Evolutionary conservation across 768 basidiomycete species (phyloP), one percentile per base, ranked within the genome.

Genomic region (Daedaleopsis sinensis): DNA sequence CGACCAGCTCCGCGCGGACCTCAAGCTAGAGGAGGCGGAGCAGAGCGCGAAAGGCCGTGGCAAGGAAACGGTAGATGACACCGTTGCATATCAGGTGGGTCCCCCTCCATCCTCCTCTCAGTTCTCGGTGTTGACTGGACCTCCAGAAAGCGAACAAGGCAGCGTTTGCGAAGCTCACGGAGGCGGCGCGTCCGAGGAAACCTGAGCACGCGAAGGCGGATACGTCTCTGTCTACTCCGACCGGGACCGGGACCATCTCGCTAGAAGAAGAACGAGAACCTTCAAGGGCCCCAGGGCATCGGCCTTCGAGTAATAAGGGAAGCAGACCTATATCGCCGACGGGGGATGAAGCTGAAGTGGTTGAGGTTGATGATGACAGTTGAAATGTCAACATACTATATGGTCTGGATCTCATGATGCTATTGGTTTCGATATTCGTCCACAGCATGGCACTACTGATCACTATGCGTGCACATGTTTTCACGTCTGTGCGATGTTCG

Each of bases 11-110:
- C 77, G 79, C 44, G 68, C 67, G 44, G 87, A 89, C 37, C 68
- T 91, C 64, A 74, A 72, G 65, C 87, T 85, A 86, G 89, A 90
- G 64, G 83, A 80, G 24, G 78, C 78, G 35, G 76, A 72, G 55
- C 50, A 53, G 21, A 57, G 39, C 18, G 11, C 39, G 39, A 12
- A 58, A 55, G 66, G 55, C 44, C 67, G 27, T 32, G 27, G 65
- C 58, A 65, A 78, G 57, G 76, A 72, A 57, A 78, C 73, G 54
- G 83, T 79, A 65, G 78, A 77, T 51, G 62, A 72, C 38, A 23
- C 66, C 18, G 58, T 61, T 7, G 66, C 66, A 23, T 65, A 70
- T 32, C 66, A 70, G 65, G 70, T 70, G n/a, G 37, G 63, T 53
- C 13, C 18, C 39, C 18, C 39, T 24, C 5, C n/a, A 23, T 13